Evolutionary conservation across 2,329 filamentous ascomycete genomes (phyloP), one percentile per base, ranked within the genome.

Genomic region (Arthrobotrys sphaeroides): DNA sequence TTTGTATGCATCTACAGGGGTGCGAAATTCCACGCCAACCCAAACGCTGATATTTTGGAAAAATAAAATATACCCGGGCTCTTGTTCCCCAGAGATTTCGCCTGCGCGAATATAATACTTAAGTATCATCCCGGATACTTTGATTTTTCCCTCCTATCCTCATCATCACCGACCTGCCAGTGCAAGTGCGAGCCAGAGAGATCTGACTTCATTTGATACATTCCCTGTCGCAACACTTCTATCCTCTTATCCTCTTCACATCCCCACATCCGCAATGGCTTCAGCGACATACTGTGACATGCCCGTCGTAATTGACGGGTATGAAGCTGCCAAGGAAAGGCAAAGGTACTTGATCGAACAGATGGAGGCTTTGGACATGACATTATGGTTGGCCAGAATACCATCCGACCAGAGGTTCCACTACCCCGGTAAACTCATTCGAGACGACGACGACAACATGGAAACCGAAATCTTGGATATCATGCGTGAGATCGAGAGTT

Each of bases 361-460:
- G 64, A 75, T 75, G 72, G 72, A 75, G 64, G 42, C 64, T 64
- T 68, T 75, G 72, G 72, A 75, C 36, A 75, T 75, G 72, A 75
- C 72, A 59, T 60, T 75, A 55, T 75, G 72, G 72, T 62, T 75
- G 72, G 64, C 72, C 13, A 55, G 72, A 64, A 75, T 75, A 64
- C 72, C 72, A 59, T 75, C 72, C 47, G 72, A 68, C 42, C 64
- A 66, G 24, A 64, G 59, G 47, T 75, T 75, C 16, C 57, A 75
- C 64, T 75, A 75, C 57, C 64, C 72, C 10, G 49, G 49, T 22
- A 75, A 64, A 31, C 72, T 75, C 16, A 38, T 65, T 26, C 42
- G 72, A 57, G 57, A 53, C n/a, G 72, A 75, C 51, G 72, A 75
- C 57, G 72, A 75, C 72, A 69, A 75, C 59, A 75, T 75, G 72